Evolutionary conservation across 169 alveolate genomes (phyloP), one percentile per base, ranked within the genome.

Genomic region (Miamiensis avidus): DNA sequence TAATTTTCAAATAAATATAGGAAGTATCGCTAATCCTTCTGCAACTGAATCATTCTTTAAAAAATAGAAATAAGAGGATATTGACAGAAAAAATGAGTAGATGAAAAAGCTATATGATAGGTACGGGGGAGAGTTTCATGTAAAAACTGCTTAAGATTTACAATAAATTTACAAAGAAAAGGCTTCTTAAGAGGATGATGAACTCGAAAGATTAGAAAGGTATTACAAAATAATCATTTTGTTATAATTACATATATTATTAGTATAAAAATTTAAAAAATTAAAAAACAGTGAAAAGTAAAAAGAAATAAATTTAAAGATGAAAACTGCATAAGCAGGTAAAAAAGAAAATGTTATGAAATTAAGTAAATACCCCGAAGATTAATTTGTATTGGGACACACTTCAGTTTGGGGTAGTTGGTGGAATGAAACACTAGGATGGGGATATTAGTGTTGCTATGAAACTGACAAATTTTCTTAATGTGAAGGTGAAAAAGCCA

Each of bases 101-200:
- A 87, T 89, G 75, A 73, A 89, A 82, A 90, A 89, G 74, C 73
- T 95, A 27, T 28, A 89, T 6, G 84, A 87, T 76, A 87, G 82
- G 75, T 95, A 91, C 81, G 97, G 96, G 16, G 95, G 95, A 29
- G 95, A 92, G 25, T 87, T 92, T 77, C 92, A 92, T 73, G 82
- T 91, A 27, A 69, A 88, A 29, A 87, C 89, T 0, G 92, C 92
- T 34, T 81, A 83, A 20, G 90, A 89, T 79, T 81, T 93, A 34
- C 82, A 81, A 82, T 87, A 87, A 31, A 89, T 88, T 20, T 49
- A 84, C 74, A 82, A 82, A 75, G 91, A 82, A 28, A 89, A 78
- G 31, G 29, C 34, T 49, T 85, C 82, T 29, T 91, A 87, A 30
- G 31, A 82, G 65, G 85, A 78, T 34, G 91, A 81, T 29, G 82